Conservation (phyloP, 495 filamentous ascomycete species). For the Sporormia fimetaria region DNA sequence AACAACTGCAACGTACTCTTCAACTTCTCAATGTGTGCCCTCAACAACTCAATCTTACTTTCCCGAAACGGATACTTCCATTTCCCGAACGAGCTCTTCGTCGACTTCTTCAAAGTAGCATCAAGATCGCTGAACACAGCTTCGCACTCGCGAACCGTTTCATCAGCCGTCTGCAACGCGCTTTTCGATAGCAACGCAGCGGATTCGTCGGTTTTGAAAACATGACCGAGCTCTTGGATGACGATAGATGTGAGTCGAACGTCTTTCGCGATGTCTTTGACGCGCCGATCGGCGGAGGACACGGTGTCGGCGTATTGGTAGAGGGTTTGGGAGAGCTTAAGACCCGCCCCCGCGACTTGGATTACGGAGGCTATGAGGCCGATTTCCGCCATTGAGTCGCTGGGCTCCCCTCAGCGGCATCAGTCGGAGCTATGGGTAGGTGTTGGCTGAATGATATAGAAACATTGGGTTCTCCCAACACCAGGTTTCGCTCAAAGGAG, state of each 20-base stretch:
- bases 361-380: slow-evolving; percentile 23
- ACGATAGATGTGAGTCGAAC: slow-evolving; percentile 23
- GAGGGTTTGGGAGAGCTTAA: slow-evolving; percentile 21
- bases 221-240: slow-evolving; percentile 18
- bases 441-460: too few species aligned
- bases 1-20: slow-evolving; percentile 25
- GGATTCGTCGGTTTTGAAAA: slow-evolving; percentile 18
- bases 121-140: slow-evolving; percentile 21
- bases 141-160: slow-evolving; percentile 22
- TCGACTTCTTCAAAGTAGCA: slow-evolving; percentile 15
- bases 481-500: too few species aligned
- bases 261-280: slow-evolving; percentile 26
- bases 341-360: slow-evolving; percentile 23
- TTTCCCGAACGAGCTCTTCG: slow-evolving; percentile 15
- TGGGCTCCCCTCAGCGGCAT: too few species aligned
- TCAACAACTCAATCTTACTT: slow-evolving; percentile 20
- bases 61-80: slow-evolving; percentile 23
- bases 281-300: slow-evolving; percentile 18
- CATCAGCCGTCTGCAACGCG: slow-evolving; percentile 22
- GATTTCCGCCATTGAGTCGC: slow-evolving; percentile 15
- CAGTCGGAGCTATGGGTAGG: too few species aligned
- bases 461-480: too few species aligned
- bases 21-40: slow-evolving; percentile 23
- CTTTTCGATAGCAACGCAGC: slow-evolving; percentile 17
- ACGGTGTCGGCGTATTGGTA: slow-evolving; percentile 26